Evolutionary conservation across 176 grass and related monocot species (phyloP), one percentile per base, ranked within the genome.

Genomic region (Typha latifolia): DNA sequence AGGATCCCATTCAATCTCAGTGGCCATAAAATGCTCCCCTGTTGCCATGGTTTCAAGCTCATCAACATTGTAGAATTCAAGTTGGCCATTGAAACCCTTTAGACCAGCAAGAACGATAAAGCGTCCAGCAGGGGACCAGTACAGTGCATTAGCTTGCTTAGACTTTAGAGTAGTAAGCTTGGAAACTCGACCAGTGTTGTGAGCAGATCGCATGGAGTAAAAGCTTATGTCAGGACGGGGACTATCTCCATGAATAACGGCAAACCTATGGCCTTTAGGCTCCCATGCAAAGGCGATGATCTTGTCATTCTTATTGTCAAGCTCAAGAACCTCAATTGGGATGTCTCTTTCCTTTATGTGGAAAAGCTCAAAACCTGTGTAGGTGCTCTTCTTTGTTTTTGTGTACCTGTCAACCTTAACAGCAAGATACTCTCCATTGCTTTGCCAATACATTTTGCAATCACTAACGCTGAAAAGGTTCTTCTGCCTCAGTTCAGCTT

Each of bases 241-340:
- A 37, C 87, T 75, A 69, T 96, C 91, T 14, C 91, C 91, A 34
- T 96, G 91, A 67, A 96, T 91, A 50, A 96, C 80, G 66, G 84
- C 91, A 80, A 96, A 96, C 18, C 91, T 80, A 18, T 96, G 91
- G 12, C 91, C 91, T 70, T 76, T 91, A 27, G 91, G 91, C 66
- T 96, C 91, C 91, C 91, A 96, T 55, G 91, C 87, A 63, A 96
- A 96, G 65, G 91, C 91, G 67, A 96, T 82, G 27, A 96, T 91
- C 67, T 96, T 96, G 75, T 96, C 91, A 70, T 96, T 96, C 70
- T 96, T 96, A 62, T 96, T 96, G 27, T 96, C 91, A 7, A 96
- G 74, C 79, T 96, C 91, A 69, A 96, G 69, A 1, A 96, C 91
- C 85, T 96, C 91, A 85, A 96, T 91, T 37, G 91, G 91, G 48